Percentiles rank a stretch among this genome's conserved stretches.
Conservation (phyloP, 2,329 filamentous ascomycete genomes). For the Xylaria sp. region DNA sequence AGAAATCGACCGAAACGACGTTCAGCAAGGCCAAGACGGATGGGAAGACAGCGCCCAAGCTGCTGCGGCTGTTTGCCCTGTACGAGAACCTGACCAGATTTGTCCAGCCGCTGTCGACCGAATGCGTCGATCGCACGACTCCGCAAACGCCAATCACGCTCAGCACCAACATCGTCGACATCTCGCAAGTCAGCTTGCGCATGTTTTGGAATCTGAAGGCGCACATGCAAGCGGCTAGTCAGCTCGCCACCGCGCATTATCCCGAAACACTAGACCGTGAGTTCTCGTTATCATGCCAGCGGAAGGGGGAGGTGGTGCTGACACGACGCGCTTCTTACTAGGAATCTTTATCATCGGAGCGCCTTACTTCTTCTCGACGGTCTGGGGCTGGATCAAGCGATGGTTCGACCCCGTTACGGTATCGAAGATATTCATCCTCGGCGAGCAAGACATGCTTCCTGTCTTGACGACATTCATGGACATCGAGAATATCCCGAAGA, state of each 20-base stretch:
- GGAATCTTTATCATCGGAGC: slow-evolving; percentile 72
- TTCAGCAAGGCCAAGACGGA: slow-evolving; percentile 56
- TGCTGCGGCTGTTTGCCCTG: slow-evolving; percentile 81
- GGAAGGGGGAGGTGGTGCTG: background rate
- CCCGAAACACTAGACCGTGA: slow-evolving; percentile 80
- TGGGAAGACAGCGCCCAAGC: slow-evolving; percentile 64
- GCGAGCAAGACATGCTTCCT: slow-evolving; percentile 63
- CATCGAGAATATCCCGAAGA: slow-evolving; percentile 73
- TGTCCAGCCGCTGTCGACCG: slow-evolving; percentile 76
- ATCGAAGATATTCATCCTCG: slow-evolving; percentile 92
- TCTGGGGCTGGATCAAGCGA: slow-evolving; percentile 91
- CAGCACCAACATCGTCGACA: slow-evolving; percentile 92
- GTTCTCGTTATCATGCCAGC: background rate
- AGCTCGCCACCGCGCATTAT: slow-evolving; percentile 86
- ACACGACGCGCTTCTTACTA: slow-evolving; percentile 6
- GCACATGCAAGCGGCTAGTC: slow-evolving; percentile 90
- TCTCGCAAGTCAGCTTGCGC: slow-evolving; percentile 78
- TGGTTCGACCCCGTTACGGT: slow-evolving; percentile 94
- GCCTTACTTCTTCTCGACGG: slow-evolving; percentile 83
- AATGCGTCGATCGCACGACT: slow-evolving; percentile 64
- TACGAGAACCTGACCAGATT: slow-evolving; percentile 92
- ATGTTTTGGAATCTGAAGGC: slow-evolving; percentile 93
- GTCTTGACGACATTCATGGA: slow-evolving; percentile 81
- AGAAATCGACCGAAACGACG: slow-evolving; percentile 52
- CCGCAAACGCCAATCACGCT: slow-evolving; percentile 82